Percentiles rank a stretch among this genome's conserved stretches.
These are phyloP conservation scores for Polychytrium aggregatum DNA, from an alignment of 192 early-diverging fungal species.

Conservation along the genomic window DNA sequence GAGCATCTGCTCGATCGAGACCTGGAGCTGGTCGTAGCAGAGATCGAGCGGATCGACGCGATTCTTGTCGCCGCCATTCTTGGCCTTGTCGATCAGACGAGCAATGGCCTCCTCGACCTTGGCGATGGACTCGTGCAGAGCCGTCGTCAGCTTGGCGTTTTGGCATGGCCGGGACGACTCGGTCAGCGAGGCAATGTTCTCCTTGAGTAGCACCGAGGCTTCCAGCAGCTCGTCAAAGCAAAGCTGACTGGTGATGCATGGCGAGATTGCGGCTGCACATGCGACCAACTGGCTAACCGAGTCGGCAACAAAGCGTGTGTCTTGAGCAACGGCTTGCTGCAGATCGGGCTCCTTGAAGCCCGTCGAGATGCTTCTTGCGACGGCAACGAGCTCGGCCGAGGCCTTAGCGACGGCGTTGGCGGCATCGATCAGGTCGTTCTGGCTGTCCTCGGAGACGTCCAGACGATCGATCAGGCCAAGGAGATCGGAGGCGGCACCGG, in stretches of 20 bases:
- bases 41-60: slow-evolving; percentile 25
- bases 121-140: slow-evolving; percentile 21
- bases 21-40: slow-evolving; percentile 30
- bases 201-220: slow-evolving; percentile 27
- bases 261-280: slow-evolving; percentile 21
- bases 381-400: slow-evolving; percentile 20
- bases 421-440: slow-evolving; percentile 32
- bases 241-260: slow-evolving; percentile 21
- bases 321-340: slow-evolving; percentile 19
- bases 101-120: slow-evolving; percentile 35
- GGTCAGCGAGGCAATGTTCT: slow-evolving; percentile 15
- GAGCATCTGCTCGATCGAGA: slow-evolving; percentile 21
- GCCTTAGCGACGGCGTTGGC: slow-evolving; percentile 27
- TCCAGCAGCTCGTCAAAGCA: slow-evolving; percentile 40
- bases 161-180: slow-evolving; percentile 3
- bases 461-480: slow-evolving; percentile 29
- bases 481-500: slow-evolving; percentile 16
- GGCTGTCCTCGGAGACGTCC: slow-evolving; percentile 29
- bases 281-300: slow-evolving; percentile 23
- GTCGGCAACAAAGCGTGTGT: slow-evolving; percentile 24
- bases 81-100: slow-evolving; percentile 32
- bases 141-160: slow-evolving; percentile 13
- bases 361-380: slow-evolving; percentile 17
- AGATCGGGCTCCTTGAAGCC: slow-evolving; percentile 15
- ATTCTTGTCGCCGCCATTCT: slow-evolving; percentile 8